phyloP scores from a whole-genome alignment of 768 basidiomycete species.

The Xerocomellus amylosporus region DNA sequence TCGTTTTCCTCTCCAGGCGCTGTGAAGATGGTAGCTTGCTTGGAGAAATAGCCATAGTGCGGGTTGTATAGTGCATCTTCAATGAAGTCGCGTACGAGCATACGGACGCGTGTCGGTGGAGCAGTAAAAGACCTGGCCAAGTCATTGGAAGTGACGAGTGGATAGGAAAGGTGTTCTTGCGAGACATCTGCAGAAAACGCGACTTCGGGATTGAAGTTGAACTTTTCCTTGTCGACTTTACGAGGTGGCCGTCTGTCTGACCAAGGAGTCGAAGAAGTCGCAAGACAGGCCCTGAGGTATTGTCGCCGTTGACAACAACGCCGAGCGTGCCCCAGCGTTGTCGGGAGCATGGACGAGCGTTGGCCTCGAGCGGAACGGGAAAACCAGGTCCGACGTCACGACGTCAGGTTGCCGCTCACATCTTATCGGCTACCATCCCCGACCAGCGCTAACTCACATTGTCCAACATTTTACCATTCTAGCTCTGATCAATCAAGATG shows the following conservation, averaged over 20 bases:
- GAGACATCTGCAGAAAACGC: slow-evolving; percentile 49
- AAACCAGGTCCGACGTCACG: slow-evolving; percentile 6
- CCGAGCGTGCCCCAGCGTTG: slow-evolving; percentile 16
- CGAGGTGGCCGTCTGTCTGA: slow-evolving; percentile 11
- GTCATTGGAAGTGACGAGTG: slow-evolving; percentile 67
- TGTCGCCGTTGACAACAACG: slow-evolving; percentile 23
- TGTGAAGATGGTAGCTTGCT: slow-evolving; percentile 87
- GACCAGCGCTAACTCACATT: background rate
- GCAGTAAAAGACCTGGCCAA: slow-evolving; percentile 47
- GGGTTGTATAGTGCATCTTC: slow-evolving; percentile 97
- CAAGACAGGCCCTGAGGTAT: slow-evolving; percentile 23
- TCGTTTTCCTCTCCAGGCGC: slow-evolving; percentile 42
- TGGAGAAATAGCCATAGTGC: slow-evolving; percentile 95
- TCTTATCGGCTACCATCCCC: slow-evolving; percentile 8
- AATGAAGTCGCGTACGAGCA: slow-evolving; percentile 95
- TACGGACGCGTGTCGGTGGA: slow-evolving; percentile 81
- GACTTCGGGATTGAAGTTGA: slow-evolving; percentile 73
- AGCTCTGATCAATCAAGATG: slow-evolving; percentile 26
- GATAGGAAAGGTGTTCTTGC: slow-evolving; percentile 48
- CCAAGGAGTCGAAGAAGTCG: slow-evolving; percentile 19
- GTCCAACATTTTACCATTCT: background rate
- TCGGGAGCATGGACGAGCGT: slow-evolving; percentile 20
- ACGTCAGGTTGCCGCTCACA: background rate
- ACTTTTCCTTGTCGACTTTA: slow-evolving; percentile 46
- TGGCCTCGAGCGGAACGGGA: slow-evolving; percentile 2